Conservation (phyloP, 176 grass and related monocot species). For the Raddia guianensis region DNA sequence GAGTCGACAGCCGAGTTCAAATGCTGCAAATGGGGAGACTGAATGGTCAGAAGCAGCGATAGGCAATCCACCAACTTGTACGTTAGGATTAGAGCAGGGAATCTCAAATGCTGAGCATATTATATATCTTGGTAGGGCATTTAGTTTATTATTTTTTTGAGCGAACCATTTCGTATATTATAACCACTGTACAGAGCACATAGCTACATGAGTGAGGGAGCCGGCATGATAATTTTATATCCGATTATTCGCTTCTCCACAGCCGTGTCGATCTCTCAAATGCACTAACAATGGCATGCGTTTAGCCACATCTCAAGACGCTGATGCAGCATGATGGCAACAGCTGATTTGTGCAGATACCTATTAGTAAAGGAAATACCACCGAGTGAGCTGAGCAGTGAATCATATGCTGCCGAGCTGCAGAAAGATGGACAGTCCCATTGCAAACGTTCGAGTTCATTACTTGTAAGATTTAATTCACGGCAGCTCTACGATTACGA, state of each 20-base stretch:
- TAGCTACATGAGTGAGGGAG: not conserved
- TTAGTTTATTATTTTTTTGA: conserved; percentile 30
- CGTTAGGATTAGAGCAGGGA: conserved; percentile 8
- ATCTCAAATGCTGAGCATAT: conserved; percentile 35
- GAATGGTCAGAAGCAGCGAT: conserved; percentile 24
- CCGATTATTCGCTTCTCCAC: conserved; percentile 32
- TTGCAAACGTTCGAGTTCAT: not conserved
- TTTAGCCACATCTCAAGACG: conserved; percentile 34
- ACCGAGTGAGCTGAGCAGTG: not conserved
- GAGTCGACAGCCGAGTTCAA: not conserved
- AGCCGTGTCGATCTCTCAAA: conserved; percentile 10
- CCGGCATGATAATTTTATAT: not conserved
- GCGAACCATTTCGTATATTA: not conserved
- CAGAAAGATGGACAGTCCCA: not conserved
- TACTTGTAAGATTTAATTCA: not conserved
- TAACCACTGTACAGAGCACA: not conserved
- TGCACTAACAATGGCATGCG: conserved; percentile 11
- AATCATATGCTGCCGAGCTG: conserved; percentile 30
- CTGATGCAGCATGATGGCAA: not conserved
- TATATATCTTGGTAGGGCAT: conserved; percentile 38
- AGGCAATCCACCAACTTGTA: conserved; percentile 30
- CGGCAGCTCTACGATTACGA: not conserved
- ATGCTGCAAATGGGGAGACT: conserved; percentile 15
- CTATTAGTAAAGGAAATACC: not conserved
- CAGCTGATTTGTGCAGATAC: conserved; percentile 17